phyloP scores from a whole-genome alignment of 768 basidiomycete genomes.

The Phlebiopsis flavidoalba region DNA sequence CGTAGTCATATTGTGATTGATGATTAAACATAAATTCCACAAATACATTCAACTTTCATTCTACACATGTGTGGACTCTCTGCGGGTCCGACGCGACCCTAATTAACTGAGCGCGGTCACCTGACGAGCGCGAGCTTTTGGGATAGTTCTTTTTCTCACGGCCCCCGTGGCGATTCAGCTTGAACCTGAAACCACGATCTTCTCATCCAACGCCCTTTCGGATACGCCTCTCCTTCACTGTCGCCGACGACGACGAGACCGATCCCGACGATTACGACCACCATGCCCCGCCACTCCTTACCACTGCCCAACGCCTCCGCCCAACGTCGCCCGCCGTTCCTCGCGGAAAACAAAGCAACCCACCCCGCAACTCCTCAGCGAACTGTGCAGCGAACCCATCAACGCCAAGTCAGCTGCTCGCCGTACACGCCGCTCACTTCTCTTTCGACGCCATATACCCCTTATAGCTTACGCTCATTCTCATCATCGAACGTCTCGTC shows the following conservation, averaged over 20 bases:
- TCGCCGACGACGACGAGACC: constrained; percentile 17
- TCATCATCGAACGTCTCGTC: constrained; percentile 42
- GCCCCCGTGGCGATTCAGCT: constrained; percentile 4
- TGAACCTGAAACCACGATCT: constrained; percentile 6
- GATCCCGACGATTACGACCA: constrained; percentile 16
- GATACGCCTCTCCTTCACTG: constrained; percentile 5
- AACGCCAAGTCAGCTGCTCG: constrained; percentile 42
- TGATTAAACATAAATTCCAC: too few relatives aligned
- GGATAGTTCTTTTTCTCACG: constrained; percentile 2
- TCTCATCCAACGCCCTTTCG: neutral
- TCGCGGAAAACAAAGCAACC: constrained; percentile 31
- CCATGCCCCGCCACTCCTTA: constrained; percentile 23
- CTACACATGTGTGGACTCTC: too few relatives aligned
- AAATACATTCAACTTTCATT: too few relatives aligned
- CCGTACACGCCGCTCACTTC: constrained; percentile 55
- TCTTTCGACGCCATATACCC: constrained; percentile 57
- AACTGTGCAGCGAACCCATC: constrained; percentile 36
- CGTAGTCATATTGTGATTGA: too few relatives aligned
- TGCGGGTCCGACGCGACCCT: neutral
- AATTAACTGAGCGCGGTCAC: constrained; percentile 7
- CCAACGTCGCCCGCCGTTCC: constrained; percentile 37
- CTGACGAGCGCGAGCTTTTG: constrained; percentile 6
- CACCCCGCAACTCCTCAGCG: constrained; percentile 68
- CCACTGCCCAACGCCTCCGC: constrained; percentile 33
- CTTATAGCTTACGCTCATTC: constrained; percentile 62